Evolutionary conservation across 495 filamentous ascomycete genomes (phyloP), one percentile per base, ranked within the genome.

Genomic region (Trypethelium eluteriae): DNA sequence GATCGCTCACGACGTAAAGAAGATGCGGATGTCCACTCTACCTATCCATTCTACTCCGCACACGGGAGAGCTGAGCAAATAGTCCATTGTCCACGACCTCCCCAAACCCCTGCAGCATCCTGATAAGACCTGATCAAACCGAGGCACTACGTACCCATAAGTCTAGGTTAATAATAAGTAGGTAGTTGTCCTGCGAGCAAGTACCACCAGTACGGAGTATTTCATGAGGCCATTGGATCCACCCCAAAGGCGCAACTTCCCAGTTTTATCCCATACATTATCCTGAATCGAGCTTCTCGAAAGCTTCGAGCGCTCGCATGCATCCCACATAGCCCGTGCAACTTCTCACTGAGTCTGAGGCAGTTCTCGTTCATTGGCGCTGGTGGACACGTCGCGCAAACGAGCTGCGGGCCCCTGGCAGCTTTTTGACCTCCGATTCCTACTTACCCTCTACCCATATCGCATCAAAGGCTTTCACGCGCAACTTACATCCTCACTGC

Each of bases 141-240:
- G 25, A 25, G 25, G 25, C 25, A 25, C 25, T 25, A 25, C 25
- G 25, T 25, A 25, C 25, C 25, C 25, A 1, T 25, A 25, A 25
- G 25, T 25, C 25, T 25, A 25, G 25, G 25, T 25, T 25, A 25
- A 25, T 25, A 25, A 25, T 25, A 25, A 25, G 25, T 25, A 25
- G 25, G 25, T 25, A 25, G 25, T 25, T 25, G 25, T 25, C 25
- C 25, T 25, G 25, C 25, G 25, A 25, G 25, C 25, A 25, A 25
- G 25, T 25, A 25, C 25, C 25, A 25, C 25, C 25, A 25, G 25
- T 25, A 25, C 25, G 25, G 25, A 25, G 25, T 25, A 25, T 25
- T 59, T 34, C 18, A 36, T n/a, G 32, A 59, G 53, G 53, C 53
- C 53, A 59, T 59, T 59, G 53, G 53, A 59, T 36, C 14, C 41